Conservation (phyloP, 495 filamentous ascomycete species). For the Xylaria acuta region DNA sequence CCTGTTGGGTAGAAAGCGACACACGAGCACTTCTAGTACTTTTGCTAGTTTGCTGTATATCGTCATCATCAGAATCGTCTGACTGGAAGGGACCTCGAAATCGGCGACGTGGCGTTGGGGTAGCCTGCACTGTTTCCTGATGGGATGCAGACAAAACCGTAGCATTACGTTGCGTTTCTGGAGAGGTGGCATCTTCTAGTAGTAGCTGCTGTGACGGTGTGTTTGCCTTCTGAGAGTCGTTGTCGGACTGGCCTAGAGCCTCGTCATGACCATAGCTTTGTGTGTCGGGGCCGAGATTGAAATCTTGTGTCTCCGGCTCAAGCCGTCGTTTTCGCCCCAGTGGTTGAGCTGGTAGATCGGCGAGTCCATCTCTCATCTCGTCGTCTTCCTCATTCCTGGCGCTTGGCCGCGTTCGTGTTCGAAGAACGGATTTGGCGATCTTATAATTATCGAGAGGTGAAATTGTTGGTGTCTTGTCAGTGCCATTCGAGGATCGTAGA, state of each 20-base stretch:
- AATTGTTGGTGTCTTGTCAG: conserved; percentile 19
- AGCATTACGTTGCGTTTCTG: not conserved
- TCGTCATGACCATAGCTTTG: conserved; percentile 30
- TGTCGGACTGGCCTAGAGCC: conserved; percentile 23
- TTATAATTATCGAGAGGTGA: not conserved
- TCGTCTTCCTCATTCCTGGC: not conserved
- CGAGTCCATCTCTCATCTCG: not conserved
- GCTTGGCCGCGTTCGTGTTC: not conserved
- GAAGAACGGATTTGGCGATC: not conserved
- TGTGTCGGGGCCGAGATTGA: conserved; percentile 38
- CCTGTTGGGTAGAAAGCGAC: not conserved
- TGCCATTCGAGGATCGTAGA: conserved; percentile 12
- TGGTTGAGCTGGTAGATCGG: not conserved
- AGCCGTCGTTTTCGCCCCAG: conserved; percentile 20
- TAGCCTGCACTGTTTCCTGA: conserved; percentile 4
- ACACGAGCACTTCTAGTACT: not conserved
- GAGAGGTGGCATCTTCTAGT: conserved; percentile 31
- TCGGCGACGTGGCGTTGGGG: conserved; percentile 26
- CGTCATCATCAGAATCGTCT: conserved; percentile 27
- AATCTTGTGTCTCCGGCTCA: conserved; percentile 54
- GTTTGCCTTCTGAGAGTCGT: conserved; percentile 29
- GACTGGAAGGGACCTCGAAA: conserved; percentile 25
- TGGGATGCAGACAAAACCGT: not conserved
- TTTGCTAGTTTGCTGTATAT: not conserved
- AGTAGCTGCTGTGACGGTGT: conserved; percentile 43